These are phyloP conservation scores for Chlorella sorokiniana DNA, from an alignment of 139 green algal species.

Conservation along the genomic window DNA sequence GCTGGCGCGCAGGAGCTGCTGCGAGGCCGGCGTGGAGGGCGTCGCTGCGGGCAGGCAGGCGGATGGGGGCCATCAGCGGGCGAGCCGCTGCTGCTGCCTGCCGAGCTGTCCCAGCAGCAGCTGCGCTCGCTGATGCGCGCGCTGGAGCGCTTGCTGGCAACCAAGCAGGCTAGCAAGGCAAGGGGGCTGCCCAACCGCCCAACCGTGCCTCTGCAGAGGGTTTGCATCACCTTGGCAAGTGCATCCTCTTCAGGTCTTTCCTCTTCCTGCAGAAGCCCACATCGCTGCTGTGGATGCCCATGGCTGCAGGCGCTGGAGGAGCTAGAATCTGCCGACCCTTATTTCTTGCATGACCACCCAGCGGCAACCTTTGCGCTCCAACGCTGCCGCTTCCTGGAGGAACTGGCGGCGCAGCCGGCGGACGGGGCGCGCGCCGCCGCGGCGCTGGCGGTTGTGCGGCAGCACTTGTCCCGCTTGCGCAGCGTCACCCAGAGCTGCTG, in stretches of 20 bases:
- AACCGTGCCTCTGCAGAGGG: no score
- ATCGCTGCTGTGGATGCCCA: no score
- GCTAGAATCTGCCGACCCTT: constrained; percentile 2
- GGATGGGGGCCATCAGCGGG: neutral
- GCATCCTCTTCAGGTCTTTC: no score
- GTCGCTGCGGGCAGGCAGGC: no score
- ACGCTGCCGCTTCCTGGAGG: constrained; percentile 22
- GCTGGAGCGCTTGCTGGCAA: constrained; percentile 1
- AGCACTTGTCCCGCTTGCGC: constrained; percentile 19
- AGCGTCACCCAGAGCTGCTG: constrained; percentile 4
- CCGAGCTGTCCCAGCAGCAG: constrained; percentile 22
- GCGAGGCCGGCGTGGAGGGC: no score
- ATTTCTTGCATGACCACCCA: constrained; percentile 1
- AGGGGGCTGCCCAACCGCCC: no score
- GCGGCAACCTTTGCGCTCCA: constrained; percentile 14
- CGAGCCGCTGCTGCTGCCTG: neutral
- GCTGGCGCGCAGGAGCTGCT: neutral
- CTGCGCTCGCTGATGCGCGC: neutral
- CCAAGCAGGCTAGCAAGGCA: neutral
- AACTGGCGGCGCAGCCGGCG: neutral
- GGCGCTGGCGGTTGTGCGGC: constrained; percentile 1
- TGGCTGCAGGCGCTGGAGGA: neutral
- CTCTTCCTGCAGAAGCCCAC: no score
- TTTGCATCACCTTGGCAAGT: neutral
- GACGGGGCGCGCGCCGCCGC: neutral